Evolutionary conservation across 2,329 filamentous ascomycete genomes (phyloP).

Genomic region (Aspergillus pseudonomiae): DNA sequence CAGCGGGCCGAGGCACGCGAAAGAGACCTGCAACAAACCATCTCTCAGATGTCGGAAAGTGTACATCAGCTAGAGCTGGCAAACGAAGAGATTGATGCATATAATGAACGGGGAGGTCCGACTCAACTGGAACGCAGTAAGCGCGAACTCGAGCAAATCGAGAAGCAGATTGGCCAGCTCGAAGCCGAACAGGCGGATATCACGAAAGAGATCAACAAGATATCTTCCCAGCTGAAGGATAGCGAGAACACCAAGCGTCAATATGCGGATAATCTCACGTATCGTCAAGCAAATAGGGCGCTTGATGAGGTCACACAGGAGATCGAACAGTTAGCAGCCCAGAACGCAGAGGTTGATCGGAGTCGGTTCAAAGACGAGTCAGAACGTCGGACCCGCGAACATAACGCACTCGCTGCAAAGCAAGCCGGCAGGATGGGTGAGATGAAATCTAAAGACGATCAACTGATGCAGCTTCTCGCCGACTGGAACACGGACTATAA

Average conservation of each 20-base stretch:
- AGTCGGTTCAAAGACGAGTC: conserved; percentile 73
- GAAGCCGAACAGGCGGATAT: conserved; percentile 71
- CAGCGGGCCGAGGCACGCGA: conserved; percentile 73
- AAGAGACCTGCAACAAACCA: conserved; percentile 69
- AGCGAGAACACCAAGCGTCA: conserved; percentile 82
- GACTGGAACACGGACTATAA: conserved; percentile 89
- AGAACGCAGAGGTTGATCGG: conserved; percentile 82
- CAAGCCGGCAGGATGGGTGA: conserved; percentile 74
- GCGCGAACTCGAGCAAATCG: conserved; percentile 68
- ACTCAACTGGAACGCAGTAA: conserved; percentile 70
- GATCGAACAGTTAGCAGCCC: conserved; percentile 73
- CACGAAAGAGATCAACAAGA: conserved; percentile 71
- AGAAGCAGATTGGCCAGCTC: conserved; percentile 65
- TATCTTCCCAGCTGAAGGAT: conserved; percentile 76
- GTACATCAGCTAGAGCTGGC: conserved; percentile 76
- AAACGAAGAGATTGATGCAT: conserved; percentile 77
- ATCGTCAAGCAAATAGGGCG: conserved; percentile 72
- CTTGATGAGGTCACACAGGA: conserved; percentile 69
- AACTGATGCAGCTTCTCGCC: conserved; percentile 69
- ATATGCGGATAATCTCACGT: conserved; percentile 85
- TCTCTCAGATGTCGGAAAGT: conserved; percentile 71
- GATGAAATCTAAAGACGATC: conserved; percentile 82
- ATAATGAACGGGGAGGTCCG: conserved; percentile 74
- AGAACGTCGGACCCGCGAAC: conserved; percentile 65
- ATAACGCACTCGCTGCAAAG: conserved; percentile 71